phyloP scores from a whole-genome alignment of 352 stramenopile species.

The Pythium apleroticum region DNA sequence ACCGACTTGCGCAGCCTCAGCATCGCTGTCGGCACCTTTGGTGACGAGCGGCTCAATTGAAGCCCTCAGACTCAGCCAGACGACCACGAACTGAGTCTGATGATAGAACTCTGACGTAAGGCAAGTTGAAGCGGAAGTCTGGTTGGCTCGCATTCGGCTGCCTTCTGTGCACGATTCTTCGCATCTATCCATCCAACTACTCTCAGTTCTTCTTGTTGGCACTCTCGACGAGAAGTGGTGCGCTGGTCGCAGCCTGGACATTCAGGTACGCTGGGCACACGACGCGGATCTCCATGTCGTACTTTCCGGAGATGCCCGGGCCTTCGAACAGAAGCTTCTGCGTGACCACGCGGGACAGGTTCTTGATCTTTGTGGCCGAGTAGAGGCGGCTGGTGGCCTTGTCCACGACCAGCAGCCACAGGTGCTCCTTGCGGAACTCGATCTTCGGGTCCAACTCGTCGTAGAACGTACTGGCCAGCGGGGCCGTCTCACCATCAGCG shows the following conservation, averaged over 20 bases:
- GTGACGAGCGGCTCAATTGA: too few relatives aligned
- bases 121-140: too few relatives aligned
- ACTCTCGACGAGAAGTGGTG: conserved; percentile 47
- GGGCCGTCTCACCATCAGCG: conserved; percentile 35
- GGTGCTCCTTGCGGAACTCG: conserved; percentile 71
- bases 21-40: too few relatives aligned
- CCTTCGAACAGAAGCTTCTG: conserved; percentile 67
- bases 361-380: conserved; percentile 65
- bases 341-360: conserved; percentile 48
- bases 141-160: too few relatives aligned
- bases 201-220: conserved; percentile 22
- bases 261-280: conserved; percentile 65
- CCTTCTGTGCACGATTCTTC: too few relatives aligned
- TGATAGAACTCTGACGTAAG: too few relatives aligned
- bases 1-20: too few relatives aligned
- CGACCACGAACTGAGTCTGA: too few relatives aligned
- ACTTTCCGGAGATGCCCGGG: conserved; percentile 60
- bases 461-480: conserved; percentile 63
- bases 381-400: conserved; percentile 58
- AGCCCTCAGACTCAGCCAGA: too few relatives aligned
- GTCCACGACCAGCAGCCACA: conserved; percentile 74
- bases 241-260: conserved; percentile 37
- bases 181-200: too few relatives aligned
- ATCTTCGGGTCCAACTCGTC: conserved; percentile 65
- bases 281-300: conserved; percentile 77